Evolutionary conservation across 1,284 basidiomycete genomes (phyloP).

Genomic region (Laetiporus sulphureus): DNA sequence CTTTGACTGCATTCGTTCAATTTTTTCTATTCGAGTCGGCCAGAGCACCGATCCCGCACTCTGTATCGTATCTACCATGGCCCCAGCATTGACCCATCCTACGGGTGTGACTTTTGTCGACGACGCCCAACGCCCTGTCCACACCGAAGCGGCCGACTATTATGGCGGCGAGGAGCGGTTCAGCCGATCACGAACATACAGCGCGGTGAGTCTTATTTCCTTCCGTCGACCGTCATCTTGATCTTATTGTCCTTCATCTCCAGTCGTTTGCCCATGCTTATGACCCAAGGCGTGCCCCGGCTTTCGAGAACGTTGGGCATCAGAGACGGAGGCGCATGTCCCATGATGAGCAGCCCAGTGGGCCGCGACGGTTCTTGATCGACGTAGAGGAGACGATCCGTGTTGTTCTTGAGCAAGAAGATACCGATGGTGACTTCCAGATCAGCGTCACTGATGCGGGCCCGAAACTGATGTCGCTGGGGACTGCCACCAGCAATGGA

Average conservation of each 20-base stretch:
- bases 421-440: conserved; percentile 95
- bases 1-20: too few relatives aligned
- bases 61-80: conserved; percentile 20
- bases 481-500: conserved; percentile 95
- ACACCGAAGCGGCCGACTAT: conserved; percentile 75
- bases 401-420: conserved; percentile 94
- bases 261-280: conserved; percentile 36
- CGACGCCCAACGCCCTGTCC: conserved; percentile 48
- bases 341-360: conserved; percentile 74
- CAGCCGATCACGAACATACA: conserved; percentile 80
- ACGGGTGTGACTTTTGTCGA: conserved; percentile 61
- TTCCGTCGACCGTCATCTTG: conserved; percentile 5
- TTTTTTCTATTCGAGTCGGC: too few relatives aligned
- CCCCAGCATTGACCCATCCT: conserved; percentile 42
- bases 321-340: conserved; percentile 72
- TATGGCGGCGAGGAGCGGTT: conserved; percentile 74
- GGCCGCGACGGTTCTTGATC: conserved; percentile 84
- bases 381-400: conserved; percentile 99
- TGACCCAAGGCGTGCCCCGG: conserved; percentile 54
- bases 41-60: too few relatives aligned
- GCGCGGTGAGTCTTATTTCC: conserved; percentile 46
- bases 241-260: conserved; percentile 7
- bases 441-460: conserved; percentile 96
- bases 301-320: conserved; percentile 73
- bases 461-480: conserved; percentile 92